A percentile compares a stretch with the other conserved stretches of the same genome.
Conservation (phyloP, 768 basidiomycete species). For the Obba rivulosa region DNA sequence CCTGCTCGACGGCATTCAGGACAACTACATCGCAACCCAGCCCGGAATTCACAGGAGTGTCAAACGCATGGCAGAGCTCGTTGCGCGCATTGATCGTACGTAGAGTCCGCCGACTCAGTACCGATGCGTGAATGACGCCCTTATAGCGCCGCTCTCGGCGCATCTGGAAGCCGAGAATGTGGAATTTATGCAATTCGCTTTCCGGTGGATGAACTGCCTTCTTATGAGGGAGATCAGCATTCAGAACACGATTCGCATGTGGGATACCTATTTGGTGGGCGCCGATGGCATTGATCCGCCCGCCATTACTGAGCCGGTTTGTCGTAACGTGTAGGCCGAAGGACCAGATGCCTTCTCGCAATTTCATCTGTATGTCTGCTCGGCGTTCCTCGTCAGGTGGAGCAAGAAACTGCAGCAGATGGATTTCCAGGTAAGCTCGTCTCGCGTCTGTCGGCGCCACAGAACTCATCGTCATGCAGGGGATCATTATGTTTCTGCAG, state of each 20-base stretch:
- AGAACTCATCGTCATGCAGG: slow-evolving; percentile 41
- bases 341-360: slow-evolving; percentile 98
- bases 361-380: slow-evolving; percentile 98
- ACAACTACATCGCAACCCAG: slow-evolving; percentile 95
- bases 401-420: slow-evolving; percentile 89
- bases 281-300: neutral
- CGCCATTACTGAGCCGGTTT: neutral
- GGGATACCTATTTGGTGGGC: slow-evolving; percentile 97
- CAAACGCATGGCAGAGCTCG: slow-evolving; percentile 89
- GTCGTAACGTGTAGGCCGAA: slow-evolving; percentile 74
- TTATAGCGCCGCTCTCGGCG: slow-evolving; percentile 71
- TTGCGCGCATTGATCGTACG: slow-evolving; percentile 82
- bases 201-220: slow-evolving; percentile 99
- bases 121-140: no score
- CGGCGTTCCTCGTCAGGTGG: slow-evolving; percentile 94
- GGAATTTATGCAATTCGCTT: slow-evolving; percentile 99
- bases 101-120: slow-evolving; percentile 4
- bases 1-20: slow-evolving; percentile 93
- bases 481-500: slow-evolving; percentile 98
- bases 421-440: slow-evolving; percentile 86
- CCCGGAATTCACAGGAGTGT: slow-evolving; percentile 96
- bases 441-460: neutral
- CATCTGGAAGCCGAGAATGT: slow-evolving; percentile 90
- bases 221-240: slow-evolving; percentile 98
- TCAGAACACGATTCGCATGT: slow-evolving; percentile 96